Percentiles rank a stretch among this genome's conserved stretches.
Conservation (phyloP, 805 yeast genomes). For the Suhomyces prunicola region DNA sequence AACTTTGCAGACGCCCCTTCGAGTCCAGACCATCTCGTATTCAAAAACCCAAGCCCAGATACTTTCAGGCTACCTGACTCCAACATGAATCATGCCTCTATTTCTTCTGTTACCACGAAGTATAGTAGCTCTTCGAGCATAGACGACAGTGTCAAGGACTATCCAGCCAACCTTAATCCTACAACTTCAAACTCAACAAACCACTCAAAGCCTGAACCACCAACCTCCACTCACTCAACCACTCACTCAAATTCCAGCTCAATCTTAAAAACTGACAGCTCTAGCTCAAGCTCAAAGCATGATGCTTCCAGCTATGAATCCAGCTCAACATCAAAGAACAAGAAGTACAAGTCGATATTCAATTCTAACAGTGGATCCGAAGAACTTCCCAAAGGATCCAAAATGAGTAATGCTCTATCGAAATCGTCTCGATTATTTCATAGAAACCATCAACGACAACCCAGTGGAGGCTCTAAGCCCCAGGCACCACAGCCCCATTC, state of each 20-base stretch:
- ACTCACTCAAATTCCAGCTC: neutral
- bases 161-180: neutral
- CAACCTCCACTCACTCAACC: neutral
- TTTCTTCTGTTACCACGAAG: constrained; percentile 1
- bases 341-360: neutral
- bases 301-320: neutral
- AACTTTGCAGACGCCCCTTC: constrained; percentile 11
- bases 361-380: neutral
- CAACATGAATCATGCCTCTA: neutral
- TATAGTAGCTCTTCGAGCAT: neutral
- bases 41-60: neutral
- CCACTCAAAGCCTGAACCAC: neutral
- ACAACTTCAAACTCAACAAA: neutral
- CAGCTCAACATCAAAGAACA: neutral
- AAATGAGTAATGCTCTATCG: constrained; percentile 23
- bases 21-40: neutral
- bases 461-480: constrained; percentile 3
- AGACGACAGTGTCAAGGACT: neutral
- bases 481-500: constrained; percentile 11
- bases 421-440: constrained; percentile 28
- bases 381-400: constrained; percentile 2
- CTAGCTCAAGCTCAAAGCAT: neutral
- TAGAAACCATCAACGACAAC: constrained; percentile 14
- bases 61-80: neutral
- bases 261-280: too few relatives aligned